Base-by-base conservation (phyloP, 2,329 filamentous ascomycete species). In the Emergomyces pasteurianus region DNA sequence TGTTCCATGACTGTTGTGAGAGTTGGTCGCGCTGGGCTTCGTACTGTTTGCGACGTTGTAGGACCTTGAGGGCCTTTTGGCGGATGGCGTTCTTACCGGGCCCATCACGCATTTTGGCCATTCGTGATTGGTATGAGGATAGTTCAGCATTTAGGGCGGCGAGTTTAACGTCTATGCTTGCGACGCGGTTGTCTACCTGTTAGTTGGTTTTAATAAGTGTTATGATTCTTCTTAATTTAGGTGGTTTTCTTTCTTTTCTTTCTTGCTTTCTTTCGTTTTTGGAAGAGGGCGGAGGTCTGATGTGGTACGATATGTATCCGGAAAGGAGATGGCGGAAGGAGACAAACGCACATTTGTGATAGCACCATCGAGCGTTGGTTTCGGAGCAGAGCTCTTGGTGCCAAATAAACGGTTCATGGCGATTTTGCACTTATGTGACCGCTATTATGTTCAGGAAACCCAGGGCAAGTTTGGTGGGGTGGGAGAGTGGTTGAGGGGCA, bases 331-430 rank as follows among this genome's bases (percentile, higher is more conserved):
- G 21, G 3, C 10, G 38, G 26, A 40, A 26, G 28, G 21, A 23
- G 28, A 18, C 31, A 36, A 58, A 67, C 76, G 64, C 75, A 94
- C 88, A 80, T 89, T 94, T 74, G 80, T 76, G 70, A 96, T 95
- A 67, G 92, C 92, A 68, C 84, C 81, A 77, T 84, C 84, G 67
- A 96, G 88, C 58, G 89, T 92, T 16, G 94, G 90, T 77, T 97
- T 97, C 60, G 94, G 92, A 64, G 86, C 86, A 66, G 88, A 86
- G 77, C 84, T 87, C 78, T 92, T 94, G 68, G 87, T 83, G 73
- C 94, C 94, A 74, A 99, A 99, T 68, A 99, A 83, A 69, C 94
- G 89, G 75, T 99, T 97, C 94, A 99, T 97, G 34, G 36, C 12
- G 23, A 7, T 34, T 50, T 28, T 31, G 23, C 8, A 36, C n/a